Percentiles rank a stretch among this genome's conserved stretches.
These are phyloP conservation scores for Pyricularia pennisetigena DNA, from an alignment of 2,329 filamentous ascomycete species.

Conservation along the genomic window DNA sequence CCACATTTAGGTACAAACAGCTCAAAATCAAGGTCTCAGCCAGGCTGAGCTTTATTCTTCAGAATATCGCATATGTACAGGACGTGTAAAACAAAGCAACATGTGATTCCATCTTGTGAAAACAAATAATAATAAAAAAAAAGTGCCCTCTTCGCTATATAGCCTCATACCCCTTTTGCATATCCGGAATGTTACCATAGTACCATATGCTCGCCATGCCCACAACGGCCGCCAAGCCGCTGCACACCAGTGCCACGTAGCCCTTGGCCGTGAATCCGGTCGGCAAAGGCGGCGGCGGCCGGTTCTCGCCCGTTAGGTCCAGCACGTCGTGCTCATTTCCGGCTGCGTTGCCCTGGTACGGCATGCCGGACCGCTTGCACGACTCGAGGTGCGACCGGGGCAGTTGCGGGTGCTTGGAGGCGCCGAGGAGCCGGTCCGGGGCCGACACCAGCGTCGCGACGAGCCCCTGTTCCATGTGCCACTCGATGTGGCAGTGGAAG, in stretches of 20 bases:
- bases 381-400: not conserved
- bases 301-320: slow-evolving; percentile 15
- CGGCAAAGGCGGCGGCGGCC: slow-evolving; percentile 8
- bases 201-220: slow-evolving; percentile 51
- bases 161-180: not conserved
- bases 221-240: slow-evolving; percentile 54
- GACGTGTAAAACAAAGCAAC: not conserved
- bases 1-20: too few relatives aligned
- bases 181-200: not conserved
- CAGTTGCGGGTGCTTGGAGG: not conserved
- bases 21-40: too few relatives aligned
- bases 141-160: not conserved
- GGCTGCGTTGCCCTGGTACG: slow-evolving; percentile 15
- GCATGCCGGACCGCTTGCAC: not conserved
- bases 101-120: not conserved
- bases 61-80: too few relatives aligned
- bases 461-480: slow-evolving; percentile 6
- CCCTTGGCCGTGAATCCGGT: slow-evolving; percentile 50
- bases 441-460: not conserved
- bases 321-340: slow-evolving; percentile 13
- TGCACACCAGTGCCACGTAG: slow-evolving; percentile 67
- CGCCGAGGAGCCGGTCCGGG: not conserved
- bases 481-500: slow-evolving; percentile 6
- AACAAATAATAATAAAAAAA: not conserved
- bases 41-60: too few relatives aligned